Percentiles rank a stretch among this genome's conserved stretches.
Conservation (phyloP, 345 rosid species). For the Stellera chamaejasme region DNA sequence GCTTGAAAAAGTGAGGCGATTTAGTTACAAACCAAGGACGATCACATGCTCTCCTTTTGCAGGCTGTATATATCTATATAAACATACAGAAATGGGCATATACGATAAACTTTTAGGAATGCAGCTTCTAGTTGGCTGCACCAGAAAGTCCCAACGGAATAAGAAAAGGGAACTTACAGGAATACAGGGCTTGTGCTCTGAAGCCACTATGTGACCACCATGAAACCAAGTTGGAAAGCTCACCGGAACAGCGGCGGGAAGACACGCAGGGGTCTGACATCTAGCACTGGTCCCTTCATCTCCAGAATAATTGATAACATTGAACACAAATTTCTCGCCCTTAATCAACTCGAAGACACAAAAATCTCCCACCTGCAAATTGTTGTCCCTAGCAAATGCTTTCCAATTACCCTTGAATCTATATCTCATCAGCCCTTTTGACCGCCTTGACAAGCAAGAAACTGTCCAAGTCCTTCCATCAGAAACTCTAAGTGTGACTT, state of each 20-base stretch:
- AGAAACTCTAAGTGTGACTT: neutral
- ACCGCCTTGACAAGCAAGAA: too few relatives aligned
- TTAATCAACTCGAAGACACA: neutral
- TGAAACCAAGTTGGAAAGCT: too few relatives aligned
- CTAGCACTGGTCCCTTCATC: too few relatives aligned
- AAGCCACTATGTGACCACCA: too few relatives aligned
- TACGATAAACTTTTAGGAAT: too few relatives aligned
- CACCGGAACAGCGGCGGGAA: too few relatives aligned
- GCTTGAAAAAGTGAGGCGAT: conserved; percentile 18
- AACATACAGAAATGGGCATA: too few relatives aligned
- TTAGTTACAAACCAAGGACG: neutral
- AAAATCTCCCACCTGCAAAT: neutral
- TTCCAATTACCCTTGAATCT: neutral
- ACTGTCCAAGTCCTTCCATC: neutral
- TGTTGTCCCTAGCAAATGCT: neutral
- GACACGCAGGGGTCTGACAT: too few relatives aligned
- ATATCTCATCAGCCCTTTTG: neutral
- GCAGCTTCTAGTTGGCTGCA: too few relatives aligned
- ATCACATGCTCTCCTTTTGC: neutral
- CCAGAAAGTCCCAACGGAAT: too few relatives aligned
- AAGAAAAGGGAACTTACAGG: too few relatives aligned
- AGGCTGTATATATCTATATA: neutral
- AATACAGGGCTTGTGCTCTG: too few relatives aligned
- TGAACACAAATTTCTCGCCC: neutral
- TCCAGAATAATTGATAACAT: neutral